phyloP scores from a whole-genome alignment of 2,329 filamentous ascomycete genomes.

The Ophiosphaerella korrae region DNA sequence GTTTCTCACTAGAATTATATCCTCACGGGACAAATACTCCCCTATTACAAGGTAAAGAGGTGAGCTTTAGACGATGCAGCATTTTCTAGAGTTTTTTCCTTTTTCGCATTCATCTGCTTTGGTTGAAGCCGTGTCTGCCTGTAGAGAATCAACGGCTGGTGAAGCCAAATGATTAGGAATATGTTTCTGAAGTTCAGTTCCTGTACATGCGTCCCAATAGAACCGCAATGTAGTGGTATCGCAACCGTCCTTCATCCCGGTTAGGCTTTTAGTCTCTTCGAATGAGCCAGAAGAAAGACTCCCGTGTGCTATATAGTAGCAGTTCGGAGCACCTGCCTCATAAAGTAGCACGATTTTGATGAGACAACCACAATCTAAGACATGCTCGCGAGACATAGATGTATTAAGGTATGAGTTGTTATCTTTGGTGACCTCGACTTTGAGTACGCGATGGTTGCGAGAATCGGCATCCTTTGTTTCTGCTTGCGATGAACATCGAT shows the following conservation, averaged over 20 bases:
- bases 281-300: no score
- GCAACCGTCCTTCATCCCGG: background rate
- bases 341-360: slow-evolving; percentile 1
- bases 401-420: slow-evolving; percentile 5
- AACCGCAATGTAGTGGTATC: background rate
- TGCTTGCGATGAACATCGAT: no score
- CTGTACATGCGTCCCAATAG: slow-evolving; percentile 19
- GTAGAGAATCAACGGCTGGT: no score
- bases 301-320: slow-evolving; percentile 1
- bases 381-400: slow-evolving; percentile 9
- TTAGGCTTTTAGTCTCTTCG: background rate
- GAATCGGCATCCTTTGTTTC: background rate
- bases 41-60: slow-evolving; percentile 7
- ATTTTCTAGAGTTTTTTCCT: slow-evolving; percentile 7
- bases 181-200: background rate
- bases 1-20: slow-evolving; percentile 1
- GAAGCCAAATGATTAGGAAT: background rate
- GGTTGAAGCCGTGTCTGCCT: background rate
- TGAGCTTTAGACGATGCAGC: slow-evolving; percentile 18
- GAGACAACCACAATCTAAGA: slow-evolving; percentile 12
- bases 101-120: slow-evolving; percentile 10
- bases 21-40: background rate
- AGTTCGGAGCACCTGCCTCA: slow-evolving; percentile 18
- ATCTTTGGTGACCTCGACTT: background rate
- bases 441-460: slow-evolving; percentile 14